Evolutionary conservation across 2,329 filamentous ascomycete genomes (phyloP).

Genomic region (Fusarium irregulare): DNA sequence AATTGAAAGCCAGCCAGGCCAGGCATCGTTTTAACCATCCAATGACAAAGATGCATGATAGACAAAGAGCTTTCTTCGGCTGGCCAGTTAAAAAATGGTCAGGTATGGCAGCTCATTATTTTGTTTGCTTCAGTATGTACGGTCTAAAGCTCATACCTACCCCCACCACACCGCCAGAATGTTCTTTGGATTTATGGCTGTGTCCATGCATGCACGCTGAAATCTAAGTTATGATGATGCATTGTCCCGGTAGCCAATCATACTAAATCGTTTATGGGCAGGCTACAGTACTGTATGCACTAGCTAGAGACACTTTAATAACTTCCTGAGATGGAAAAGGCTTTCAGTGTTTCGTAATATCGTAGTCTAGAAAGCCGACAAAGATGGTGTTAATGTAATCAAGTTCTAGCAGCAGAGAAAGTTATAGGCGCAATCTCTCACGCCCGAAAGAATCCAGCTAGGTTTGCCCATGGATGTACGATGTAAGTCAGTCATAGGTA

Average conservation of each 20-base stretch:
- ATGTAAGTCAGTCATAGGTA: background rate
- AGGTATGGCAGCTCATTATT: background rate
- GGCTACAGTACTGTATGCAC: background rate
- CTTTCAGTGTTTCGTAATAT: background rate
- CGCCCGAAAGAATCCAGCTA: background rate
- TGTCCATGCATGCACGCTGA: background rate
- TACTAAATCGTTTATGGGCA: background rate
- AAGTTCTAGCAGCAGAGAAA: background rate
- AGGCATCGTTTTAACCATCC: background rate
- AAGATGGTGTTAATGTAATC: background rate
- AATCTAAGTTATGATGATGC: conserved; percentile 10
- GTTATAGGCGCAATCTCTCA: background rate
- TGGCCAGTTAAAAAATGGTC: conserved; percentile 1
- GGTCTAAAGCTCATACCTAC: conserved; percentile 1
- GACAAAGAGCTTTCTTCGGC: conserved; percentile 9
- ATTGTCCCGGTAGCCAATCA: conserved; percentile 2
- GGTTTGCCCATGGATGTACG: background rate
- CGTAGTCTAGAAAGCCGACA: background rate
- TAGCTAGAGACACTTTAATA: no score
- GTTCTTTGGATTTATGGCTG: background rate
- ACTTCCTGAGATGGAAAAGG: no score
- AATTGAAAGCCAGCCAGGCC: background rate
- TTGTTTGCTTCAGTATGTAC: conserved; percentile 5
- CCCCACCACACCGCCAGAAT: conserved; percentile 30
- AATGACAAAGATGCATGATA: background rate